Conservation (phyloP, 257 asterid genomes). For the Knoxia roxburghii region DNA sequence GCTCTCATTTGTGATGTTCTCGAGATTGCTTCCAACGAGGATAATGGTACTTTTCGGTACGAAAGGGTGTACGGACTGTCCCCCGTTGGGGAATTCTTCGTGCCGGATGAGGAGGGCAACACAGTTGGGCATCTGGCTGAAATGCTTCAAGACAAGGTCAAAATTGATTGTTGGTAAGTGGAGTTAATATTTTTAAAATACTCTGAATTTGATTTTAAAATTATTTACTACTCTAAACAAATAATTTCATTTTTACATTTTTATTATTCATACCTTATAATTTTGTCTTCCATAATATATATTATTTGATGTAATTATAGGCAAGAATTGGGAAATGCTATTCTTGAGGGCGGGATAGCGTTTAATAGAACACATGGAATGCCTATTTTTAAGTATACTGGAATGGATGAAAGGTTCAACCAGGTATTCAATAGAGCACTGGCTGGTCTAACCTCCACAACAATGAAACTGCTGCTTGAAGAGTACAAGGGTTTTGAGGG, state of each 20-base stretch:
- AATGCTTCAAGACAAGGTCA: background rate
- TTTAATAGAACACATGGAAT: slow-evolving; percentile 22
- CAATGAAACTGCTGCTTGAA: slow-evolving; percentile 20
- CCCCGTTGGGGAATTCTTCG: slow-evolving; percentile 5
- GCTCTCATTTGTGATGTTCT: slow-evolving; percentile 22
- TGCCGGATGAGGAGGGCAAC: background rate
- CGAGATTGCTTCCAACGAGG: background rate
- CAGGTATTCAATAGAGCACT: background rate
- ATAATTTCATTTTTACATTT: too few relatives aligned
- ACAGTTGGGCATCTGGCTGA: background rate
- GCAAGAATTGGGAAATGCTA: slow-evolving; percentile 22
- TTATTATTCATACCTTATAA: too few relatives aligned
- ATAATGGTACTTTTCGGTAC: background rate
- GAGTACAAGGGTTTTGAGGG: slow-evolving; percentile 25
- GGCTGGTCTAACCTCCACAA: slow-evolving; percentile 15
- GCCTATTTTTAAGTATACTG: slow-evolving; percentile 7
- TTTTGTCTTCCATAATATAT: too few relatives aligned
- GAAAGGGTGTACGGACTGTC: slow-evolving; percentile 24
- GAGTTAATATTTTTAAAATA: too few relatives aligned
- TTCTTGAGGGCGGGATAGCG: slow-evolving; percentile 31
- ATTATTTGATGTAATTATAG: slow-evolving; percentile 9
- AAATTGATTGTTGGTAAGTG: slow-evolving; percentile 2
- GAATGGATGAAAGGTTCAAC: slow-evolving; percentile 2
- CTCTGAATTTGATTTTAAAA: too few relatives aligned
- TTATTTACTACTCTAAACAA: too few relatives aligned